Evolutionary conservation across 139 green algal species (phyloP).

Genomic region (Desmodesmus armatus): DNA sequence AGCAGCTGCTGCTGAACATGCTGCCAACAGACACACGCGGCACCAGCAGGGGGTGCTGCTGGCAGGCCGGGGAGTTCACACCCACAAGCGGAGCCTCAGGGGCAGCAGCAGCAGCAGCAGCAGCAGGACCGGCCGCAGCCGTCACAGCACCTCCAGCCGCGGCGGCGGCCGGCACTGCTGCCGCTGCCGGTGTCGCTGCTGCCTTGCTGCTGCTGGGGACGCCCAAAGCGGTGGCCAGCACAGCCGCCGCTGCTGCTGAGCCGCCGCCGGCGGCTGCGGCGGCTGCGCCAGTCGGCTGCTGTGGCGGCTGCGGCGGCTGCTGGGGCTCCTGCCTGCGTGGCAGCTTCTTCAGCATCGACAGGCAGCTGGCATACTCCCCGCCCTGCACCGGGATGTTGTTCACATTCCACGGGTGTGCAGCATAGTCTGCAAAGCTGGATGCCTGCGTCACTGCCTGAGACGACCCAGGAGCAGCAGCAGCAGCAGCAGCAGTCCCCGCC

Average conservation of each 20-base stretch:
- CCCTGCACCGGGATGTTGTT: constrained; percentile 75
- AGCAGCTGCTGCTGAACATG: constrained; percentile 81
- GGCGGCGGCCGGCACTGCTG: not conserved
- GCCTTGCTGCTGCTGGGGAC: not conserved
- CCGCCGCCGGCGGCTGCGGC: not conserved
- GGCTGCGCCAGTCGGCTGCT: not conserved
- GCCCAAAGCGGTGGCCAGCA: not conserved
- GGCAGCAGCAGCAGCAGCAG: not conserved
- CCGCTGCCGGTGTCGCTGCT: not conserved
- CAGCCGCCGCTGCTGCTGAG: not conserved
- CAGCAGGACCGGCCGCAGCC: constrained; percentile 54
- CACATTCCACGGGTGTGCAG: constrained; percentile 78
- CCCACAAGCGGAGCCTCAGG: not conserved
- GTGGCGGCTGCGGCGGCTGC: not conserved
- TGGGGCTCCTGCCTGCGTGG: not conserved
- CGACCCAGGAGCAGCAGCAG: not conserved
- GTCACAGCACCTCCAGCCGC: not conserved
- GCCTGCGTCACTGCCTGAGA: not conserved
- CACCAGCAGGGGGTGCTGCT: constrained; percentile 46
- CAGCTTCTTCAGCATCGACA: constrained; percentile 67
- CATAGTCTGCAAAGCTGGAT: constrained; percentile 47
- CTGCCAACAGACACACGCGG: constrained; percentile 87
- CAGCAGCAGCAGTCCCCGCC: not conserved
- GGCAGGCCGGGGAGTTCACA: not conserved
- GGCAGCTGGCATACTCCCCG: constrained; percentile 55